Base-by-base conservation (phyloP, 1,139 yeast genomes). In the Magnusiomyces magnusii region DNA sequence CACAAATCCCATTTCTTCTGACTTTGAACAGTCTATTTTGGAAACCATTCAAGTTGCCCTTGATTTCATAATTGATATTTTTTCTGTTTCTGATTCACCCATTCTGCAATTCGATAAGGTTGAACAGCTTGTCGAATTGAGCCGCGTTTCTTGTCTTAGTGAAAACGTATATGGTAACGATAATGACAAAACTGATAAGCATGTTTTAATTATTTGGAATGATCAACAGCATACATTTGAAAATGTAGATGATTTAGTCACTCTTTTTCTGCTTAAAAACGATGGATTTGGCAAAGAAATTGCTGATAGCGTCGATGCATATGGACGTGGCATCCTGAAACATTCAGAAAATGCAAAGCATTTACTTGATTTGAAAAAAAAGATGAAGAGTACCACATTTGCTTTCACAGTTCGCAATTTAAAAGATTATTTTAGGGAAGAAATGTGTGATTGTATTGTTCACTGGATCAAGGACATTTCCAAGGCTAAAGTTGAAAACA, bases 61-160 rank as follows among this genome's bases (percentile, higher is more conserved):
- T 47, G 97, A 93, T 73, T 91, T 80, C 68, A 78, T 87, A 9
- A 80, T 92, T 44, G 97, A 92, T 68, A 86, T 88, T 1, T 79
- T 87, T 66, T 68, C 69, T 69, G 56, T 74, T 76, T 51, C 82
- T 74, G 67, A 73, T 76, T 50, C 78, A 76, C 65, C 74, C 70
- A 61, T 70, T 66, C 74, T 65, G 65, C 67, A 62, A 57, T 70
- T 63, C 63, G 62, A 58, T 47, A 62, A 61, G 31, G 62, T 66
- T 21, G 63, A 61, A 9, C 67, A 70, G 53, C 66, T 71, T 19
- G 54, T 56, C 9, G 63, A 61, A 23, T 68, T 71, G 52, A 67
- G 65, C 25, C 68, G 69, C 17, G 65, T 68, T 49, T 73, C 81
- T 0, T 64, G 69, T 2, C 67, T 81, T 3, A 70, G 74, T 54